Percentiles rank a stretch among this genome's conserved stretches.
Evolutionary conservation across 192 early-diverging fungal species (phyloP).

Genomic region (Coemansia sp.): DNA sequence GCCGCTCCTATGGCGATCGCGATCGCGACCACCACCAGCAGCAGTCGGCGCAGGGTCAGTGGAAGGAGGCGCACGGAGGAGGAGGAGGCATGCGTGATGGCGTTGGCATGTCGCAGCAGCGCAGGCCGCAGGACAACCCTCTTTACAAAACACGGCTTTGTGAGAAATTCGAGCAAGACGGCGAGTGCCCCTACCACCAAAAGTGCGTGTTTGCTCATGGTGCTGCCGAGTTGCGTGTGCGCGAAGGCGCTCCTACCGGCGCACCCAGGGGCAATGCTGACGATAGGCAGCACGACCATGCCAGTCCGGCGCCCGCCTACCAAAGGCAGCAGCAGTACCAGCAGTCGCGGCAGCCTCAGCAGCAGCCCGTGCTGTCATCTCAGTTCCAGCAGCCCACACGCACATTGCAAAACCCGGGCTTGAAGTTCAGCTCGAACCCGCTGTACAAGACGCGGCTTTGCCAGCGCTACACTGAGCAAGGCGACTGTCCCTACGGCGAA

Average conservation of each 20-base stretch:
- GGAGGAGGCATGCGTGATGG: constrained; percentile 6
- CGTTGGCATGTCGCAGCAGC: constrained; percentile 26
- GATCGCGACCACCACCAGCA: constrained; percentile 24
- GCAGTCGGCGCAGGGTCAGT: not conserved
- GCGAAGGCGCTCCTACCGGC: constrained; percentile 30
- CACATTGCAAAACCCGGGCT: constrained; percentile 30
- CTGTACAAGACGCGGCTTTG: constrained; percentile 86
- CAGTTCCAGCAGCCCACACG: constrained; percentile 18
- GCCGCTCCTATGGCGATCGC: constrained; percentile 20
- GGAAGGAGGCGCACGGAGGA: not conserved
- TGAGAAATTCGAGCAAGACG: constrained; percentile 82
- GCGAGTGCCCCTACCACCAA: constrained; percentile 89
- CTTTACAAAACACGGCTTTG: constrained; percentile 89
- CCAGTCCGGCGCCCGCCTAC: constrained; percentile 5
- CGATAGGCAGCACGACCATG: constrained; percentile 21
- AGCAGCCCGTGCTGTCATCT: constrained; percentile 14
- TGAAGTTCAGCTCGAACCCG: constrained; percentile 59
- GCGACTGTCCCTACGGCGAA: constrained; percentile 82
- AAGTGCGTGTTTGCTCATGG: constrained; percentile 93
- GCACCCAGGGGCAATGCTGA: constrained; percentile 18
- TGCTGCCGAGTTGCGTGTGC: constrained; percentile 58
- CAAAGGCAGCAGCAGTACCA: constrained; percentile 4
- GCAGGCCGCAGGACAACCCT: constrained; percentile 65
- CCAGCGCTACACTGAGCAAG: constrained; percentile 78
- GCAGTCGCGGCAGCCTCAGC: constrained; percentile 9